phyloP scores from a whole-genome alignment of 2,329 filamentous ascomycete species.

The Penicillium psychrosexuale region DNA sequence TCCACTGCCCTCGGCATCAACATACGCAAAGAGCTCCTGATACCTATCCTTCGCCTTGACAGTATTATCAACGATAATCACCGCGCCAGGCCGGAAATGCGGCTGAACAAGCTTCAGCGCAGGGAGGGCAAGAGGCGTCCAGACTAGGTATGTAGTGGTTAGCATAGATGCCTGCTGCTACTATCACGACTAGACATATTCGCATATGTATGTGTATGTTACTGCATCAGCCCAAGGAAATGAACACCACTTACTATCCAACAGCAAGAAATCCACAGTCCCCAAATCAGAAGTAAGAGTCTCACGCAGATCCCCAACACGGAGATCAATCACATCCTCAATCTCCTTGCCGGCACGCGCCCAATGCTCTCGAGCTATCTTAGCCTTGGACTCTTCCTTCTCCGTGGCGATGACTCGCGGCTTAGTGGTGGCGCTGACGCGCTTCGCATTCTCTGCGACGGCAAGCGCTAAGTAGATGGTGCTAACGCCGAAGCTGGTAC shows the following conservation, averaged over 20 bases:
- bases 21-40: constrained; percentile 16
- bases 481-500: constrained; percentile 60
- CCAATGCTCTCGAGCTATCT: constrained; percentile 55
- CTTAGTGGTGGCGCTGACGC: constrained; percentile 19
- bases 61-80: constrained; percentile 20
- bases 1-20: constrained; percentile 17
- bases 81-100: constrained; percentile 12
- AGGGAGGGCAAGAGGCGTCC: constrained; percentile 55
- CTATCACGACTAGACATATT: not conserved
- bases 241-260: constrained; percentile 57
- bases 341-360: constrained; percentile 49
- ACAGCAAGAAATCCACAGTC: constrained; percentile 55
- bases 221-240: not conserved
- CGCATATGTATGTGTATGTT: not conserved
- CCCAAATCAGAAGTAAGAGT: constrained; percentile 52
- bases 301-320: constrained; percentile 57
- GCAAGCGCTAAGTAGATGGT: constrained; percentile 62
- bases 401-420: constrained; percentile 57
- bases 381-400: constrained; percentile 55
- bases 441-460: constrained; percentile 47
- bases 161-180: not conserved
- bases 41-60: constrained; percentile 10
- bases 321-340: constrained; percentile 52
- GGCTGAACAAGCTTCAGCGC: constrained; percentile 18
- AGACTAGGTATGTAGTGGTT: constrained; percentile 44